Base-by-base conservation (phyloP, 1,284 basidiomycete genomes). In the Austroboletus niveus region DNA sequence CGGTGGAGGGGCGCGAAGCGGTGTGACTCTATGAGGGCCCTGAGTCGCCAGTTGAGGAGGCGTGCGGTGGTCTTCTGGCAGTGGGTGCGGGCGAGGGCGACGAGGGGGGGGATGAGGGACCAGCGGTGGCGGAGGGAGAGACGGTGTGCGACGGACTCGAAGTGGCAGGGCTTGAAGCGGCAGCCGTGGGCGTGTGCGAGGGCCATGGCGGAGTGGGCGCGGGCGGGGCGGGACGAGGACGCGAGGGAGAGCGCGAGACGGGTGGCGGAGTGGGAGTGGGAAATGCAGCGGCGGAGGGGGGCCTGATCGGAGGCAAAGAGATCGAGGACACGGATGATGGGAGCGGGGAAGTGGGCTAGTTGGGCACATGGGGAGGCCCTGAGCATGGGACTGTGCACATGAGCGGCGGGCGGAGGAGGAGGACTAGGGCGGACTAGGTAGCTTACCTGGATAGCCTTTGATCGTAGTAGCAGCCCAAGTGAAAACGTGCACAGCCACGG, bases 11-110 rank as follows among this genome's bases (percentile, higher is more conserved):
- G 60, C 24, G 66, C 62, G 59, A 77, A 87, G 38, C 77, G 65
- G 49, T 75, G 70, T 6, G 69, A 71, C 62, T 87, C 82, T 53
- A 82, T 65, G 40, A 81, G 62, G 1, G 84, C 83, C 36, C 79
- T 79, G 17, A 77, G 71, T 45, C 77, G 78, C 87, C 85, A 89
- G 65, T 90, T 83, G 58, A 90, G 72, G 20, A 90, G 70, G 24
- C 80, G 76, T 31, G 69, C 59, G 3, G 80, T 82, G 2, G 76
- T 72, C 49, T 69, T 72, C 45, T 77, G 75, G 10, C 75, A 72
- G 17, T 80, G 76, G 36, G 68, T 61, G 52, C 70, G 73, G 46
- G 76, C 82, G 15, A 80, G 67, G 29, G 65, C 60, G 40, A 80
- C 76, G 15, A 81, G 61, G 24, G 65, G 57, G 24, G 78, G 70